Conservation (phyloP, 495 filamentous ascomycete genomes). For the Aspergillus affinis region DNA sequence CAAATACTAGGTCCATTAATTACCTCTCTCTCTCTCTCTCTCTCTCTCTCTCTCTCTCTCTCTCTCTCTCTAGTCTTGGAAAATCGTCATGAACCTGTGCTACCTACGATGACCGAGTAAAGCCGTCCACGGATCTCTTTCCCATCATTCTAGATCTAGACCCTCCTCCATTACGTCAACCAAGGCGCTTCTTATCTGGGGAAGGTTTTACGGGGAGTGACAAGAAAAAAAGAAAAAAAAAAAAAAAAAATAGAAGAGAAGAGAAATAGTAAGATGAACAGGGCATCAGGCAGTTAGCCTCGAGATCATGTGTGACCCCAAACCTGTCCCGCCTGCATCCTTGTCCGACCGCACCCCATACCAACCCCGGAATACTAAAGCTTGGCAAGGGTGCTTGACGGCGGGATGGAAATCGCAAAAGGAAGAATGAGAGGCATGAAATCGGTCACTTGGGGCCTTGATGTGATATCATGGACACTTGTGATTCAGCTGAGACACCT, state of each 20-base stretch:
- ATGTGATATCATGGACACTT: background rate
- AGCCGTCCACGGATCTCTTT: background rate
- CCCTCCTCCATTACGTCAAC: background rate
- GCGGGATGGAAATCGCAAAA: background rate
- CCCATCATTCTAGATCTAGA: background rate
- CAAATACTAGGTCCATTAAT: no score
- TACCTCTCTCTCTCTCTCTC: no score
- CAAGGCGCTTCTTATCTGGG: no score
- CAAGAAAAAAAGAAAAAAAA: background rate
- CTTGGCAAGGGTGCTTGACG: slow-evolving; percentile 8
- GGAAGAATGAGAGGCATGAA: background rate
- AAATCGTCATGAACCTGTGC: no score
- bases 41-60: no score
- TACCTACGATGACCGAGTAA: background rate
- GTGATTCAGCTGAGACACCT: background rate
- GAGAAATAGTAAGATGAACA: background rate
- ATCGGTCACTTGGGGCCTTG: background rate
- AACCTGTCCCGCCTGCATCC: slow-evolving; percentile 4
- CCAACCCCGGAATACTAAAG: slow-evolving; percentile 14
- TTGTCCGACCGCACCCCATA: slow-evolving; percentile 7
- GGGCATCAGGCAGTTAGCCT: background rate
- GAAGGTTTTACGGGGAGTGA: background rate
- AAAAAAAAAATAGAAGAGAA: background rate
- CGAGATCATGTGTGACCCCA: slow-evolving; percentile 5
- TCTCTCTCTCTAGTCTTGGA: background rate